These are phyloP conservation scores for Phytophthora ramorum DNA, from an alignment of 352 stramenopile genomes.

Conservation along the genomic window DNA sequence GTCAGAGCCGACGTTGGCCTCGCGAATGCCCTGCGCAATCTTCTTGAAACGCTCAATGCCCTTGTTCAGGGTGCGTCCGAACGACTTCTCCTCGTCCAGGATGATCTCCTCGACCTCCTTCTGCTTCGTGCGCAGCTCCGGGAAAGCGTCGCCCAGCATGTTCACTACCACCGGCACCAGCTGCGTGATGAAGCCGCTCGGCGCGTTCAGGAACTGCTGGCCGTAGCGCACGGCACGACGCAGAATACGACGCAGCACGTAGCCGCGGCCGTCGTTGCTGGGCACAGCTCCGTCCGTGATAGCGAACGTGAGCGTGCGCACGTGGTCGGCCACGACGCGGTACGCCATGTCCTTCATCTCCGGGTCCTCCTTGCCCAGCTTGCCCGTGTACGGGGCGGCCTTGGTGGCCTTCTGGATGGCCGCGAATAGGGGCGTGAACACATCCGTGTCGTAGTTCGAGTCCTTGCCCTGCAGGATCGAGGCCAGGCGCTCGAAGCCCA, in stretches of 20 bases:
- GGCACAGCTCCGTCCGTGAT: slow-evolving; percentile 98
- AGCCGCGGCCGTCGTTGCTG: slow-evolving; percentile 97
- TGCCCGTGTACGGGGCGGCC: slow-evolving; percentile 79
- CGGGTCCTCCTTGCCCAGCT: slow-evolving; percentile 92
- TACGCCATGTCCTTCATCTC: slow-evolving; percentile 90
- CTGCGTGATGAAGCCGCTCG: slow-evolving; percentile 95
- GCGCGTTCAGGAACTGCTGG: slow-evolving; percentile 96
- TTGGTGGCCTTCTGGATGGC: slow-evolving; percentile 91
- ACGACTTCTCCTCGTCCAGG: slow-evolving; percentile 96
- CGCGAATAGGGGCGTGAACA: slow-evolving; percentile 97
- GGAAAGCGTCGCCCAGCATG: slow-evolving; percentile 95
- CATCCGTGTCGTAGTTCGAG: slow-evolving; percentile 99
- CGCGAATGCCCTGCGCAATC: slow-evolving; percentile 79
- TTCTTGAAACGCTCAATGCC: slow-evolving; percentile 92
- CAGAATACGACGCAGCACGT: slow-evolving; percentile 98
- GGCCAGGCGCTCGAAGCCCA: slow-evolving; percentile 97
- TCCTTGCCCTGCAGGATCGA: slow-evolving; percentile 93
- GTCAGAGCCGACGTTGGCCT: slow-evolving; percentile 56
- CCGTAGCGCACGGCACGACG: slow-evolving; percentile 97
- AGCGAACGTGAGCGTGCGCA: slow-evolving; percentile 97
- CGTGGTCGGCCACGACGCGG: slow-evolving; percentile 98
- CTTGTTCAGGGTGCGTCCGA: slow-evolving; percentile 96
- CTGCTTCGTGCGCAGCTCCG: slow-evolving; percentile 95
- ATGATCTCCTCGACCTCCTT: slow-evolving; percentile 94
- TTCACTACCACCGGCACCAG: slow-evolving; percentile 95